Base-by-base conservation (phyloP, 768 basidiomycete genomes). In the Lactifluus rugatus region DNA sequence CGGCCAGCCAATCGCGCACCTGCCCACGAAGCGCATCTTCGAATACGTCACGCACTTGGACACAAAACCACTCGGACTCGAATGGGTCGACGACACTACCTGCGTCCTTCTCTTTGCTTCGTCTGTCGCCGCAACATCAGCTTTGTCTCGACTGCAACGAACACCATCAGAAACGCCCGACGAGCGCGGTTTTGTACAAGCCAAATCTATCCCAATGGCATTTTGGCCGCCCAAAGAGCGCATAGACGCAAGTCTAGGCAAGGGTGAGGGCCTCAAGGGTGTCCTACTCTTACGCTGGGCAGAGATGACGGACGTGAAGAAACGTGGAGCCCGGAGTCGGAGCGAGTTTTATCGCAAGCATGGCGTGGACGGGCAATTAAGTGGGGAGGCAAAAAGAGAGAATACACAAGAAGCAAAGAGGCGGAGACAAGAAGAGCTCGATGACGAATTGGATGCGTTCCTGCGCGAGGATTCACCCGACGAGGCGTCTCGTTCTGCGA, bases 51-150 rank as follows among this genome's bases (percentile, higher is more conserved):
- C 82, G 1, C 85, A 91, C 64, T 89, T 87, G 65, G 84, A 87
- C 48, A 76, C 82, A 0, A 75, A 79, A 19, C 89, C 89, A 0
- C 77, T 89, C 61, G 89, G 79, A 8, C 73, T 93, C 8, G 90
- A 93, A 72, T 93, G 90, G 90, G 78, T 93, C 19, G 83, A 90
- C 68, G 90, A 93, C 71, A 84, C 74, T 23, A 89, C 86, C 25
- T 91, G 88, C 64, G 78, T 93, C 3, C 74, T 92, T 51, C 85
- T 93, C 44, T 93, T 89, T 67, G 71, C 77, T 31, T 76, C 80
- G 39, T 80, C 76, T 51, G 60, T 71, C 37, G 69, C 75, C 13
- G 88, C 88, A 13, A 76, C 78, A 25, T 64, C 71, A 1, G 84
- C 80, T 2, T 76, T 78, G 62, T 70, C 72, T 11, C 66, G 66